Conservation (phyloP, 2,329 filamentous ascomycete species). For the Diaporthe citriasiana region DNA sequence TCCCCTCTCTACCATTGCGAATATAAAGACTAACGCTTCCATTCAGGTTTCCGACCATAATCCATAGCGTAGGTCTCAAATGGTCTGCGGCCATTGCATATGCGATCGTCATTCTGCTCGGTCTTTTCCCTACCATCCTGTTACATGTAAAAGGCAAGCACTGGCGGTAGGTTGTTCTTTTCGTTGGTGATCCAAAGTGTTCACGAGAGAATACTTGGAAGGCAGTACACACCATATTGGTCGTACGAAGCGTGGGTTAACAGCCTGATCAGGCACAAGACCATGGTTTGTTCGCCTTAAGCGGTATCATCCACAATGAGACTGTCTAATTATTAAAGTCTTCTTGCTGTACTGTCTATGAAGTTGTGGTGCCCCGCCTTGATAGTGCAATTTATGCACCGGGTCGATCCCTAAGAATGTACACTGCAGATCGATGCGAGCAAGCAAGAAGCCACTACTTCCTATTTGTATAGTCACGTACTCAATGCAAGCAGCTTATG, state of each 20-base stretch:
- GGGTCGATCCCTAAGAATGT: too few species aligned
- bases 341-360: too few species aligned
- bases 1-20: not conserved
- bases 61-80: slow-evolving; percentile 29
- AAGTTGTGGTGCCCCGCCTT: too few species aligned
- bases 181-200: too few species aligned
- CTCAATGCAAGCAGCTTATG: not conserved
- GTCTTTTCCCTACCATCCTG: slow-evolving; percentile 1
- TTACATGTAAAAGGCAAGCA: not conserved
- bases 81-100: slow-evolving; percentile 17
- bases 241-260: not conserved
- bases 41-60: slow-evolving; percentile 31
- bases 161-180: not conserved
- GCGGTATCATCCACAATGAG: too few species aligned
- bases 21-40: not conserved
- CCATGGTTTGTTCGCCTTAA: not conserved
- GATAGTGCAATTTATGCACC: too few species aligned
- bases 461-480: not conserved
- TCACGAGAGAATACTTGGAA: not conserved
- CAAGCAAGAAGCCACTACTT: too few species aligned
- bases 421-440: too few species aligned
- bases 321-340: too few species aligned
- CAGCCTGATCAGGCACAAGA: not conserved
- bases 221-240: not conserved
- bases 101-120: slow-evolving; percentile 1